Base-by-base conservation (phyloP, 2,329 filamentous ascomycete species). In the Aspergillus vadensis region DNA sequence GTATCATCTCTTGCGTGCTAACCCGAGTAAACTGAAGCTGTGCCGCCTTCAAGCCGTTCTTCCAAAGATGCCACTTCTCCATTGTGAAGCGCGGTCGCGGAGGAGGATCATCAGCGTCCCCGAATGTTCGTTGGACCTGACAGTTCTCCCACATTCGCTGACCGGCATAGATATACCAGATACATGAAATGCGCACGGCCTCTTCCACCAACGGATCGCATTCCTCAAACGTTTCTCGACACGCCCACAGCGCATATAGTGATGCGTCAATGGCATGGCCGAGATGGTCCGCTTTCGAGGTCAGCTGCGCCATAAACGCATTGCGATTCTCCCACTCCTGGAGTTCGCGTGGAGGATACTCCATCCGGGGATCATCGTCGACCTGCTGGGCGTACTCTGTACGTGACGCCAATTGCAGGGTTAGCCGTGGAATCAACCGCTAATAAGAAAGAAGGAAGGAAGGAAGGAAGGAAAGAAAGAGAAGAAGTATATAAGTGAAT, bases 251-350 rank as follows among this genome's bases (percentile, higher is more conserved):
- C n/a, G 27, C 50, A 15, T 23, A 52, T 2, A 21, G 8, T 14
- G 50, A 17, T 15, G 36, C 32, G 14, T 52, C 30, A 27, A 52
- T 52, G 27, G n/a, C 17, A 32, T 36, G 50, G 50, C 17, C 30
- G 27, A 52, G 23, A 32, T 50, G 27, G 23, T 50, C 47, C 15
- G 23, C 47, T 23, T 30, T 19, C 50, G 50, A 32, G 27, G 50
- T 15, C n/a, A 52, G n/a, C 27, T 52, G 50, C 27, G 32, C 50
- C n/a, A 52, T 52, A 12, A 52, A 52, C 9, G 30, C 30, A 21
- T 52, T 52, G 17, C 30, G 50, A 14, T 52, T 52, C 32, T 52
- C 50, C 50, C 50, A 52, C 12, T 52, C 27, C 10, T 52, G 27
- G n/a, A 52, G 19, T 9, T 36, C 14, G 6, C 8, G 4, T 15